Evolutionary conservation across 1,139 yeast genomes (phyloP).

Genomic region (Hyphopichia pseudoburtonii): DNA sequence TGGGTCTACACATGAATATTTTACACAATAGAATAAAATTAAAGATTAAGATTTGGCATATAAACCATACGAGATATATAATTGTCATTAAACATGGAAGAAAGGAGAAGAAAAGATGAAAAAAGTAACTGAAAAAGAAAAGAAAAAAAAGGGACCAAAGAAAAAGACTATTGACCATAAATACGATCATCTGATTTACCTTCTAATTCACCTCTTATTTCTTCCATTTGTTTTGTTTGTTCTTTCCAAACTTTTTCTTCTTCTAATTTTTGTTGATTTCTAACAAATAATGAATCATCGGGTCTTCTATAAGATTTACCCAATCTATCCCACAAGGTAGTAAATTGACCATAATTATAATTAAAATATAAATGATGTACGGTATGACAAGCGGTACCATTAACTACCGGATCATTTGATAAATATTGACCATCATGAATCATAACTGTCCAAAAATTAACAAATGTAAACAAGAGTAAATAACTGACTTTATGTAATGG

Average conservation of each 20-base stretch:
- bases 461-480: slow-evolving; percentile 78
- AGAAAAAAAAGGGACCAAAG: too few relatives aligned
- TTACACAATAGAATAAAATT: too few relatives aligned
- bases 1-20: too few relatives aligned
- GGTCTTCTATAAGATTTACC: slow-evolving; percentile 94
- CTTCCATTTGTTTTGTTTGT: slow-evolving; percentile 77
- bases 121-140: background rate
- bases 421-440: slow-evolving; percentile 96
- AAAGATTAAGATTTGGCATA: too few relatives aligned
- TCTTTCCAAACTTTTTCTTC: slow-evolving; percentile 64
- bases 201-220: slow-evolving; percentile 76
- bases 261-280: slow-evolving; percentile 45
- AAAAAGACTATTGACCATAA: slow-evolving; percentile 22
- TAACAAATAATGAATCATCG: slow-evolving; percentile 79
- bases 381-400: slow-evolving; percentile 98
- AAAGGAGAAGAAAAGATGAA: background rate
- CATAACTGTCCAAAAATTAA: slow-evolving; percentile 97
- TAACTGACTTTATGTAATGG: slow-evolving; percentile 89
- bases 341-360: slow-evolving; percentile 97
- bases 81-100: background rate
- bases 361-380: slow-evolving; percentile 95
- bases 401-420: slow-evolving; percentile 89
- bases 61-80: too few relatives aligned
- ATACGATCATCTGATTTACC: slow-evolving; percentile 61
- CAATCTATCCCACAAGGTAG: slow-evolving; percentile 95